Evolutionary conservation across 768 basidiomycete genomes (phyloP).

Genomic region (Leccinellum luteum): DNA sequence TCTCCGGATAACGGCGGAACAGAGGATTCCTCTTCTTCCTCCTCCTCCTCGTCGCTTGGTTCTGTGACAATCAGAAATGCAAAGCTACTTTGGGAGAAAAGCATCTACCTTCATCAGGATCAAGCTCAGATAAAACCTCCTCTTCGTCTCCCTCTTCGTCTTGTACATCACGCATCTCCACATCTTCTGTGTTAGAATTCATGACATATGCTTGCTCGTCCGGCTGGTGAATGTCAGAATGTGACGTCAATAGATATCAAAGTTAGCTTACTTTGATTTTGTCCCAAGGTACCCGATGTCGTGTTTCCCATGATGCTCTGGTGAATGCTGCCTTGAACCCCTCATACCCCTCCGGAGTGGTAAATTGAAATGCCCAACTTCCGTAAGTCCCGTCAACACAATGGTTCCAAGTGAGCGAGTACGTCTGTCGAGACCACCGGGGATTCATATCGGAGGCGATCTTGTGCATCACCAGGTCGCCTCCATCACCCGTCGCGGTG

Average conservation of each 20-base stretch:
- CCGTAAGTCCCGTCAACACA: slow-evolving; percentile 51
- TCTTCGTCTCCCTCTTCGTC: slow-evolving; percentile 81
- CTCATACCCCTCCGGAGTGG: slow-evolving; percentile 50
- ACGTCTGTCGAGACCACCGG: slow-evolving; percentile 56
- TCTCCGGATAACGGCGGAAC: slow-evolving; percentile 50
- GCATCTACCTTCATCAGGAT: slow-evolving; percentile 55
- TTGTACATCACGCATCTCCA: slow-evolving; percentile 81
- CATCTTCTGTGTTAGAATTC: slow-evolving; percentile 73
- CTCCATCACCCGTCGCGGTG: slow-evolving; percentile 48
- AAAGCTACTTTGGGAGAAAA: background rate
- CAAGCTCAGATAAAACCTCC: slow-evolving; percentile 66
- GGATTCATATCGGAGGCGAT: slow-evolving; percentile 71
- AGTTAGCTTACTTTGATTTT: slow-evolving; percentile 67
- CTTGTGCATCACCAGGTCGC: slow-evolving; percentile 56
- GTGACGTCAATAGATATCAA: background rate
- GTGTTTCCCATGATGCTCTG: slow-evolving; percentile 74
- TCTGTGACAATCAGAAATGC: slow-evolving; percentile 39
- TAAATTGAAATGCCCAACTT: slow-evolving; percentile 85
- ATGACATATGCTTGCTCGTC: slow-evolving; percentile 89
- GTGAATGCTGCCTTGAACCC: slow-evolving; percentile 63
- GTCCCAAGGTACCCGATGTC: slow-evolving; percentile 69
- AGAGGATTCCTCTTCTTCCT: slow-evolving; percentile 36
- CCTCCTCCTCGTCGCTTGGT: slow-evolving; percentile 34
- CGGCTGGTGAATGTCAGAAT: slow-evolving; percentile 36
- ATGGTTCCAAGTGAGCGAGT: slow-evolving; percentile 90